phyloP scores from a whole-genome alignment of 495 filamentous ascomycete species.

The Podospora fimiseda region DNA sequence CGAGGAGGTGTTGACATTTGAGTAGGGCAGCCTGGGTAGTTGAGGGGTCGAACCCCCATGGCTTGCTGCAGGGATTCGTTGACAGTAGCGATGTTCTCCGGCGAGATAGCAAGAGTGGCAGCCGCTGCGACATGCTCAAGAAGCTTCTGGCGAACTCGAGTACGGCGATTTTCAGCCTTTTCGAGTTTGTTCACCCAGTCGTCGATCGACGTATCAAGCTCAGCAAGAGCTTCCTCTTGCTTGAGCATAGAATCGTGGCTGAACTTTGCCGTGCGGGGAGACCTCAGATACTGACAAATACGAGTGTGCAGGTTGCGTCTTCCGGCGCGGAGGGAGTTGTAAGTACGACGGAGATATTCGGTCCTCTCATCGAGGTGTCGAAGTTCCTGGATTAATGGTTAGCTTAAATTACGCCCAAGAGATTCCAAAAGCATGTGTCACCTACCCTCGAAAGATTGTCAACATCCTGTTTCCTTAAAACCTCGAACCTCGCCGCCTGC shows the following conservation, averaged over 20 bases:
- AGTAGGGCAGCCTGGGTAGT: constrained; percentile 8
- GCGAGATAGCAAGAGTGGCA: constrained; percentile 30
- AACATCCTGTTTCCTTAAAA: constrained; percentile 61
- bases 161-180: constrained; percentile 65
- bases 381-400: constrained; percentile 47
- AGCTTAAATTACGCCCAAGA: constrained; percentile 3
- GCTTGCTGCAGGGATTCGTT: constrained; percentile 38
- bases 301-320: constrained; percentile 61
- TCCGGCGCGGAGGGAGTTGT: constrained; percentile 59
- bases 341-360: constrained; percentile 64
- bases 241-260: constrained; percentile 62
- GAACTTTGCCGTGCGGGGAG: constrained; percentile 55
- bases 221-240: constrained; percentile 66
- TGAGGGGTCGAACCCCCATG: constrained; percentile 33
- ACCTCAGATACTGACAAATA: constrained; percentile 62
- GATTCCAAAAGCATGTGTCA: background rate
- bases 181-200: constrained; percentile 69
- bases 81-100: constrained; percentile 25
- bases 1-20: constrained; percentile 44
- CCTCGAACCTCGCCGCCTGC: constrained; percentile 60
- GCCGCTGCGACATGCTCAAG: constrained; percentile 68
- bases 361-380: constrained; percentile 62
- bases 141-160: constrained; percentile 64
- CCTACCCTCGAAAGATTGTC: constrained; percentile 56
- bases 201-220: constrained; percentile 67